Base-by-base conservation (phyloP, 1,139 yeast species). In the Sugiyamaella japonica region DNA sequence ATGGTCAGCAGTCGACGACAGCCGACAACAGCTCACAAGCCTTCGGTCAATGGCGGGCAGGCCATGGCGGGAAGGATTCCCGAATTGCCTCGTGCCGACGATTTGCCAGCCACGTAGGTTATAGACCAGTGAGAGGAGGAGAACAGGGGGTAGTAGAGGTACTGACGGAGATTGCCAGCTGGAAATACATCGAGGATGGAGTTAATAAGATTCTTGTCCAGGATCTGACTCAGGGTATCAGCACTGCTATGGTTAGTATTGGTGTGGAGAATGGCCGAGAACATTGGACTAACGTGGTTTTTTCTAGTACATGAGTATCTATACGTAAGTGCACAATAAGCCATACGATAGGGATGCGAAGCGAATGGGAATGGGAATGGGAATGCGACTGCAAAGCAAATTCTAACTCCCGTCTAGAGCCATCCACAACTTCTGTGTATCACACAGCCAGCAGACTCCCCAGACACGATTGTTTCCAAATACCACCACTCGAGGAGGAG, bases 381-480 rank as follows among this genome's bases (percentile, higher is more conserved):
- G n/a, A n/a, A n/a, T n/a, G n/a, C n/a, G n/a, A n/a, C n/a, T n/a
- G n/a, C n/a, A n/a, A n/a, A n/a, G n/a, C n/a, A 13, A 15, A 7
- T 25, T 7, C 52, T 29, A 37, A 49, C 52, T 9, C 42, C 15
- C 64, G 71, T 56, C 86, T 85, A 88, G 96, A 0, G 96, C 96
- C 3, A 87, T 93, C 61, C 95, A 91, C 75, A 91, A 91, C 73
- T 93, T 89, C 70, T 93, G 99, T 75, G 93, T 89, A 51, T 85
- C 89, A 63, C 86, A 86, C 63, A 45, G 37, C 20, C 84, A 93
- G 32, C 87, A 56, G 69, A 77, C 7, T 12, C 48, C 46, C n/a
- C 47, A 44, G 31, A 36, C 51, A 29, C 43, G 39, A 44, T 39
- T 34, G 56, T 55, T 7, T 25, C 46, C 9, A 56, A 52, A 40